Base-by-base conservation (phyloP, 2,329 filamentous ascomycete species). In the Phialophora chinensis region DNA sequence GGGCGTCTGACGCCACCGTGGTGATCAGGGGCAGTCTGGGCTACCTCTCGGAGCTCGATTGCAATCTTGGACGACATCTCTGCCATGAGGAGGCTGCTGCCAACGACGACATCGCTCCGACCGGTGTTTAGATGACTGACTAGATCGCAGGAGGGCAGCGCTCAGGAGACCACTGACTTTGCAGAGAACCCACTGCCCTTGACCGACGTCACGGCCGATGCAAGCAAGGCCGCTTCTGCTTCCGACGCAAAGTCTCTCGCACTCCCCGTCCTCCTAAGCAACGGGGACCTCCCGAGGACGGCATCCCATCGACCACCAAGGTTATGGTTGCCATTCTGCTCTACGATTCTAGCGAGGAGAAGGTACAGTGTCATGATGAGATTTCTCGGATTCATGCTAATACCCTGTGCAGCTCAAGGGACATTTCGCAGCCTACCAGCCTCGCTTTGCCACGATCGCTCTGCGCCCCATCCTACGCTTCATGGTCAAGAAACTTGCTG, bases 401-500 rank as follows among this genome's bases (percentile, higher is more conserved):
- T 79, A 69, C 63, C 23, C 29, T 56, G 8, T 71, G 75, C 71
- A 98, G 95, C 92, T 99, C 78, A 93, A 97, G 85, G 94, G 98
- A 81, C 91, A 98, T 77, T 99, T 99, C 83, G 86, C 88, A 77
- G 91, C 88, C 71, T 99, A 97, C 85, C 87, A 93, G 78, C 95
- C 95, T 69, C 90, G 90, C 74, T 96, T 92, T 72, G 94, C 95
- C 81, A 99, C 98, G 89, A 98, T 99, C 77, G 95, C 95, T 73
- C 92, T 99, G 74, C 94, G 95, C 76, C 95, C 95, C 60, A 99
- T 99, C 74, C 95, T 95, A 74, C 93, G 94, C 76, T 99, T 98
- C 86, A 99, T 99, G 95, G 95, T 99, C 84, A 97, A 97, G 90
- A 99, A 99, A 88, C 92, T 99, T 70, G 93, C 97, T 84, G 93